Conservation (phyloP, 2,329 filamentous ascomycete genomes). For the Trichoderma harzianum region DNA sequence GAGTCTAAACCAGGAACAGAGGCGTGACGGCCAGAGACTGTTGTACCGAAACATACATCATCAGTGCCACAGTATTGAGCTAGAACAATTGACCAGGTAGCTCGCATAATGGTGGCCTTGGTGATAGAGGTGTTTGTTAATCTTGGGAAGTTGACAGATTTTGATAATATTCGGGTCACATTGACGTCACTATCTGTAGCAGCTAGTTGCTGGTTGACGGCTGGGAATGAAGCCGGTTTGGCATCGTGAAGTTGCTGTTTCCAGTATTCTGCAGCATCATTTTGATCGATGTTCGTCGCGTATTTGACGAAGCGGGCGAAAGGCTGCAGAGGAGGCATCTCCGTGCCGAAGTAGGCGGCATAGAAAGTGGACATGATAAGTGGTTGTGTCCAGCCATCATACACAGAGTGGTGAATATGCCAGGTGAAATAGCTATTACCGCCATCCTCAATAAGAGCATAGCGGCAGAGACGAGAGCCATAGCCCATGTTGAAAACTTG, state of each 20-base stretch:
- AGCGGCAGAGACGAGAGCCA: slow-evolving; percentile 20
- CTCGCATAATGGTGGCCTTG: slow-evolving; percentile 22
- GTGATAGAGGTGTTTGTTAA: slow-evolving; percentile 13
- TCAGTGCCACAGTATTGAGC: slow-evolving; percentile 15
- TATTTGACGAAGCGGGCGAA: slow-evolving; percentile 16
- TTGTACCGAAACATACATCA: slow-evolving; percentile 24
- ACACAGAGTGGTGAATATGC: slow-evolving; percentile 14
- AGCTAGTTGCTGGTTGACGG: neutral
- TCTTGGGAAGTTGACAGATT: neutral
- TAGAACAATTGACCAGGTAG: slow-evolving; percentile 24
- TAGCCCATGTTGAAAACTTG: slow-evolving; percentile 13
- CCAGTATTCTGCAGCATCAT: slow-evolving; percentile 11
- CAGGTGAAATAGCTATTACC: neutral
- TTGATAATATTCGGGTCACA: neutral
- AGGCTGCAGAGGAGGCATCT: slow-evolving; percentile 16
- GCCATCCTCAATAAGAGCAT: slow-evolving; percentile 14
- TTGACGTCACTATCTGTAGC: neutral
- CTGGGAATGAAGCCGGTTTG: slow-evolving; percentile 19
- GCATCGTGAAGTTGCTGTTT: slow-evolving; percentile 1
- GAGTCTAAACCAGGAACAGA: slow-evolving; percentile 11
- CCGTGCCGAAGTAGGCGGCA: slow-evolving; percentile 17
- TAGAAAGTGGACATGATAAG: slow-evolving; percentile 1
- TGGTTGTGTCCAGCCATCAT: slow-evolving; percentile 9
- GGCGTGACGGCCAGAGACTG: slow-evolving; percentile 20
- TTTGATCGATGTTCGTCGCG: slow-evolving; percentile 1